A percentile compares a stretch with the other conserved stretches of the same genome.
These are phyloP conservation scores for Carpinus fangiana DNA, from an alignment of 306 rosid species.

Conservation along the genomic window DNA sequence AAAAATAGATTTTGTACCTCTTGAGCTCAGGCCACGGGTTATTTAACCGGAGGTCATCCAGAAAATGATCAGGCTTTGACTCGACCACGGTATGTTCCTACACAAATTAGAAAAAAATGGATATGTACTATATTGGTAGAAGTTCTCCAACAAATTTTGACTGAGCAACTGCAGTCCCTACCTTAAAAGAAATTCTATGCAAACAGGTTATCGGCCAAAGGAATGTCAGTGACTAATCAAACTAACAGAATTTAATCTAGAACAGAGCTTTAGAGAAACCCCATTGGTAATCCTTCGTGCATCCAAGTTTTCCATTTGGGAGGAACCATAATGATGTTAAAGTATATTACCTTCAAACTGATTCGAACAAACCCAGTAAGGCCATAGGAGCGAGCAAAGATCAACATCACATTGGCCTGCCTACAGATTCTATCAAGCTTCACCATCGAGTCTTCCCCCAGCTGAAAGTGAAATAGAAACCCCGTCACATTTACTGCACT, in stretches of 20 bases:
- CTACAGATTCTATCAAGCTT: conserved; percentile 91
- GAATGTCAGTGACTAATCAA: conserved; percentile 11
- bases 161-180: conserved; percentile 12
- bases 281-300: background rate
- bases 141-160: conserved; percentile 7
- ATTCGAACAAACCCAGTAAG: conserved; percentile 89
- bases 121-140: conserved; percentile 2
- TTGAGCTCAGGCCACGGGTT: conserved; percentile 96
- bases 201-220: conserved; percentile 9
- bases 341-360: conserved; percentile 73
- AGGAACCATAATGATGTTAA: background rate
- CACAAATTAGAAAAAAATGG: conserved; percentile 32
- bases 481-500: conserved; percentile 27
- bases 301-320: background rate
- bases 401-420: conserved; percentile 72
- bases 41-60: conserved; percentile 95
- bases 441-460: conserved; percentile 78
- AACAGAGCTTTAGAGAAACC: background rate
- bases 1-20: conserved; percentile 49
- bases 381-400: conserved; percentile 96
- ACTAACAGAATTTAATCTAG: background rate
- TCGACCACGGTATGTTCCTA: conserved; percentile 96
- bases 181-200: conserved; percentile 1
- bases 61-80: conserved; percentile 96
- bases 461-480: conserved; percentile 46